These are phyloP conservation scores for Hypholoma fasciculare DNA, from an alignment of 768 basidiomycete species.

Conservation along the genomic window DNA sequence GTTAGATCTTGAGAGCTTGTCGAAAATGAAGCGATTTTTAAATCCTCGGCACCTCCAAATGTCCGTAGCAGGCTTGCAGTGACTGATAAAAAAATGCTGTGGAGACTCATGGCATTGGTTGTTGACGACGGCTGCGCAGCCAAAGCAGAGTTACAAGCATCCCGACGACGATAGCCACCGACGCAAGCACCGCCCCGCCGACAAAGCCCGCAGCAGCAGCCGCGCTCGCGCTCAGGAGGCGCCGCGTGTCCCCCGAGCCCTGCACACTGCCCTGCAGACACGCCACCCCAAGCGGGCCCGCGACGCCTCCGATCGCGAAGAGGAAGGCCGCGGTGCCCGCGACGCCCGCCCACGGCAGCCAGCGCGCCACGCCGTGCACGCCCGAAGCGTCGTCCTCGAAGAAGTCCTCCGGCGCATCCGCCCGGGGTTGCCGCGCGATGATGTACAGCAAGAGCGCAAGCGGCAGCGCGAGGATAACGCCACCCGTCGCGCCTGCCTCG, in stretches of 20 bases:
- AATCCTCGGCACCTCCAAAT: no score
- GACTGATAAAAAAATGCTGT: no score
- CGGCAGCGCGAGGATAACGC: slow-evolving; percentile 32
- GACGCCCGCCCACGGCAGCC: slow-evolving; percentile 16
- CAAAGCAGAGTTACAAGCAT: slow-evolving; percentile 11
- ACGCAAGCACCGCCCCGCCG: slow-evolving; percentile 26
- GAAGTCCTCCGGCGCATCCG: slow-evolving; percentile 29
- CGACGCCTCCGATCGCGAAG: slow-evolving; percentile 25
- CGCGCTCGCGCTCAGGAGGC: slow-evolving; percentile 23
- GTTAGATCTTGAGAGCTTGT: no score
- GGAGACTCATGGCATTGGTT: neutral
- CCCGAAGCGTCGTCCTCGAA: slow-evolving; percentile 32
- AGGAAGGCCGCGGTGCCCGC: slow-evolving; percentile 14
- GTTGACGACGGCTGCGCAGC: slow-evolving; percentile 15
- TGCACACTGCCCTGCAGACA: slow-evolving; percentile 22
- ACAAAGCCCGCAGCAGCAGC: slow-evolving; percentile 34
- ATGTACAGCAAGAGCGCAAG: slow-evolving; percentile 30
- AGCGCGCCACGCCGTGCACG: slow-evolving; percentile 2
- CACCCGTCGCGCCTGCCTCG: slow-evolving; percentile 33
- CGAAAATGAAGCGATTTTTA: no score
- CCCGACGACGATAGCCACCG: slow-evolving; percentile 13
- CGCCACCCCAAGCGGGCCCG: slow-evolving; percentile 32
- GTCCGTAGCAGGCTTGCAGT: no score
- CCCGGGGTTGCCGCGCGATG: slow-evolving; percentile 21
- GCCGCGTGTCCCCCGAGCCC: slow-evolving; percentile 7